These are phyloP conservation scores for Macrolepiota dolichaula DNA, from an alignment of 768 basidiomycete genomes.

Conservation along the genomic window DNA sequence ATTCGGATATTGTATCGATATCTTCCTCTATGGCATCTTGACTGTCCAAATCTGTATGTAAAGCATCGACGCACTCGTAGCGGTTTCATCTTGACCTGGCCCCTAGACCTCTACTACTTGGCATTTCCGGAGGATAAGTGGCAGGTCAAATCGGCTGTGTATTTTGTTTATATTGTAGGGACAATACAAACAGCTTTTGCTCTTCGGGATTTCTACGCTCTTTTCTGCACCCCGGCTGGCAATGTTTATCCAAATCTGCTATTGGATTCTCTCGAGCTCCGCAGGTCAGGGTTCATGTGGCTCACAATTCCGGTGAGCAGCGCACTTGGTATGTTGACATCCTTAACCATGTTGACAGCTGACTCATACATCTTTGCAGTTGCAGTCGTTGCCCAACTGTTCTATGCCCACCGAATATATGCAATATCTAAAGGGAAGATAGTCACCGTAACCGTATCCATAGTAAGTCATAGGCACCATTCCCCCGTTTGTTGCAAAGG, in stretches of 20 bases:
- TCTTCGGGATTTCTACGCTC: background rate
- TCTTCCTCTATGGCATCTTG: constrained; percentile 3
- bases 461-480: background rate
- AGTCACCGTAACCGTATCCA: background rate
- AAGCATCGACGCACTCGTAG: background rate
- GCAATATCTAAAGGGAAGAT: background rate
- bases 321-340: background rate
- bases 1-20: constrained; percentile 1
- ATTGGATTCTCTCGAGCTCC: background rate
- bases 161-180: background rate
- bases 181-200: background rate
- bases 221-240: background rate
- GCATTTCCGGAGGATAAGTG: constrained; percentile 3
- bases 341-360: background rate
- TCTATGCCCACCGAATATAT: background rate
- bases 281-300: background rate
- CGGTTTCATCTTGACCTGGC: background rate
- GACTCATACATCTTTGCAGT: background rate
- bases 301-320: background rate
- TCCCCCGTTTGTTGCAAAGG: background rate
- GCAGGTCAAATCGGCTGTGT: background rate
- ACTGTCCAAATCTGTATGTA: constrained; percentile 4
- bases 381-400: background rate
- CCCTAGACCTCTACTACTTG: background rate
- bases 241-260: background rate